These are phyloP conservation scores for Ogataea henricii DNA, from an alignment of 805 yeast genomes.

Conservation along the genomic window DNA sequence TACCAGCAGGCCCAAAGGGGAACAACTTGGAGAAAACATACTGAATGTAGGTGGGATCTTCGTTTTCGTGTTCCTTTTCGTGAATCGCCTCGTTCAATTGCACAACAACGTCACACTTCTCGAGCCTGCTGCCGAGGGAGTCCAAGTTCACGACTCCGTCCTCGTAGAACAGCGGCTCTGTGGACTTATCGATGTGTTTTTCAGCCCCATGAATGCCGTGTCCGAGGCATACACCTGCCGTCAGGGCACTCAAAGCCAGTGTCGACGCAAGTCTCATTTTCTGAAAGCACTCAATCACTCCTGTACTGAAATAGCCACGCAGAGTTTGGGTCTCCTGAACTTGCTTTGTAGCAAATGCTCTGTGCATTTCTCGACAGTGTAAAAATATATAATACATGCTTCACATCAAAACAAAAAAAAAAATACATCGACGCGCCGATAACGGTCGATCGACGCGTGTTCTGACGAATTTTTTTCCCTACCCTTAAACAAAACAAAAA, in stretches of 20 bases:
- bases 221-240: not conserved
- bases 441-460: not conserved
- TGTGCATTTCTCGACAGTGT: not conserved
- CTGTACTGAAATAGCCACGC: not conserved
- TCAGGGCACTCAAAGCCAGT: not conserved
- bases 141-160: constrained; percentile 48
- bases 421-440: not conserved
- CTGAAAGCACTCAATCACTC: not conserved
- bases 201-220: constrained; percentile 1
- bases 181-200: not conserved
- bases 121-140: constrained; percentile 32
- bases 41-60: constrained; percentile 34
- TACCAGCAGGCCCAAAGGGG: constrained; percentile 59
- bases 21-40: constrained; percentile 44
- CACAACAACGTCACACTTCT: constrained; percentile 42
- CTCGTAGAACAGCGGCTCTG: constrained; percentile 28
- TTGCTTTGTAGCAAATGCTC: not conserved
- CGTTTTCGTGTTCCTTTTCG: constrained; percentile 11
- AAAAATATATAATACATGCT: too few relatives aligned
- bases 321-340: not conserved
- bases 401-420: not conserved
- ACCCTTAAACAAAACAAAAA: not conserved
- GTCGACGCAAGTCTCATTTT: not conserved
- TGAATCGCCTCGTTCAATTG: constrained; percentile 34
- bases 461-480: not conserved